Percentiles rank a stretch among this genome's conserved stretches.
Evolutionary conservation across 768 basidiomycete genomes (phyloP).

Genomic region (Boletus sp.): DNA sequence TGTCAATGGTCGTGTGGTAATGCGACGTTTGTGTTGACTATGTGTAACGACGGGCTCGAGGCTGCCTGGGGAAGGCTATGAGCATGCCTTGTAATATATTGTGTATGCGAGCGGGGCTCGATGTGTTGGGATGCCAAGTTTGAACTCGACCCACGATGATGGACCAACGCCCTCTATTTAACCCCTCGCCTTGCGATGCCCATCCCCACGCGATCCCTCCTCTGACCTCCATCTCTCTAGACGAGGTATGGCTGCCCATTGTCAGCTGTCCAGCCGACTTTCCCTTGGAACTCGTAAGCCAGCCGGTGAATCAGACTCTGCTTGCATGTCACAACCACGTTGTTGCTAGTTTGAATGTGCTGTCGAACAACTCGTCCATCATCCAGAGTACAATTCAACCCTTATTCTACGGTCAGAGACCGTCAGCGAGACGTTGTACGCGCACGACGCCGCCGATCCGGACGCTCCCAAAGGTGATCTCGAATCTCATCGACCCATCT

Average conservation of each 20-base stretch:
- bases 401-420: slow-evolving; percentile 85
- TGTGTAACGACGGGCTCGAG: slow-evolving; percentile 4
- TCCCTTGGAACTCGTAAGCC: slow-evolving; percentile 42
- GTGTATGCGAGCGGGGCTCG: slow-evolving; percentile 15
- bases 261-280: slow-evolving; percentile 43
- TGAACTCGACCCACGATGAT: not conserved
- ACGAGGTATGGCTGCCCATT: slow-evolving; percentile 33
- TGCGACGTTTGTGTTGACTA: slow-evolving; percentile 6
- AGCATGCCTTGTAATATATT: slow-evolving; percentile 17
- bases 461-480: slow-evolving; percentile 18
- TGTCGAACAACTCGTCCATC: slow-evolving; percentile 69
- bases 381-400: slow-evolving; percentile 92
- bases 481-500: slow-evolving; percentile 39
- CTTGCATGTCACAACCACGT: not conserved
- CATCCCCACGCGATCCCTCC: not conserved
- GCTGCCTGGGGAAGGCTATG: not conserved
- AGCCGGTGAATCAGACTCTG: slow-evolving; percentile 4
- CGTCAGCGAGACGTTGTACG: slow-evolving; percentile 28
- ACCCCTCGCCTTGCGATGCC: slow-evolving; percentile 20
- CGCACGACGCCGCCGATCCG: slow-evolving; percentile 40
- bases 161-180: slow-evolving; percentile 22
- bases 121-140: not conserved
- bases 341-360: slow-evolving; percentile 66
- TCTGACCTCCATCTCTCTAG: not conserved
- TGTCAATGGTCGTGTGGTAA: slow-evolving; percentile 15